These are phyloP conservation scores for Avena atlantica DNA, from an alignment of 176 grass and related monocot species.

Conservation along the genomic window DNA sequence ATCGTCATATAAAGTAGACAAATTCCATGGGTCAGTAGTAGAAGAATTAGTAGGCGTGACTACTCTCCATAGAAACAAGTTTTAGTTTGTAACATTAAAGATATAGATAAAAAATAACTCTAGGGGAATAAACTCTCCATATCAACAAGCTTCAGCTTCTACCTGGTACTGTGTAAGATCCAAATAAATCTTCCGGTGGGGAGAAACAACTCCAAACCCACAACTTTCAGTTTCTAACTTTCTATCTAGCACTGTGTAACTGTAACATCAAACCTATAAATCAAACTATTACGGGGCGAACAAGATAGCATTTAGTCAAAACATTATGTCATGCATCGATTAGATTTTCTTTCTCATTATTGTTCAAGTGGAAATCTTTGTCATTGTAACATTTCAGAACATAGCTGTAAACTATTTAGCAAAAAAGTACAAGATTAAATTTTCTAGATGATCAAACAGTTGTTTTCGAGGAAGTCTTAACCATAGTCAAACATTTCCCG, in stretches of 20 bases:
- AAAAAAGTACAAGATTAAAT: neutral
- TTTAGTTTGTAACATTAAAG: neutral
- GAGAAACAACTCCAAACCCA: neutral
- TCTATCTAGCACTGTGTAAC: neutral
- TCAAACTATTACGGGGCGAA: neutral
- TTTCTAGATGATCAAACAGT: conserved; percentile 7
- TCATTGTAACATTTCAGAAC: neutral
- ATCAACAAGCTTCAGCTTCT: conserved; percentile 12
- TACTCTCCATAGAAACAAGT: neutral
- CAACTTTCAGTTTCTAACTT: conserved; percentile 4
- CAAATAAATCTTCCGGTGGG: neutral
- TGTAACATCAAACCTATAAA: neutral
- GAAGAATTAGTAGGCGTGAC: neutral
- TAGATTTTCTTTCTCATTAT: neutral
- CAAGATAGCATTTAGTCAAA: neutral
- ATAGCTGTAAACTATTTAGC: neutral
- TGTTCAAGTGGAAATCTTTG: neutral
- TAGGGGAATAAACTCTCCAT: neutral
- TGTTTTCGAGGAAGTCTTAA: conserved; percentile 19
- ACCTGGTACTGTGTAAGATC: neutral
- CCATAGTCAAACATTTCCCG: neutral
- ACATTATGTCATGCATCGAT: neutral
- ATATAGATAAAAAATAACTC: neutral
- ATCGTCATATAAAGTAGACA: neutral
- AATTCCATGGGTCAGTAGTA: neutral